Evolutionary conservation across 2,329 filamentous ascomycete species (phyloP).

Genomic region (Botrytis fabae): DNA sequence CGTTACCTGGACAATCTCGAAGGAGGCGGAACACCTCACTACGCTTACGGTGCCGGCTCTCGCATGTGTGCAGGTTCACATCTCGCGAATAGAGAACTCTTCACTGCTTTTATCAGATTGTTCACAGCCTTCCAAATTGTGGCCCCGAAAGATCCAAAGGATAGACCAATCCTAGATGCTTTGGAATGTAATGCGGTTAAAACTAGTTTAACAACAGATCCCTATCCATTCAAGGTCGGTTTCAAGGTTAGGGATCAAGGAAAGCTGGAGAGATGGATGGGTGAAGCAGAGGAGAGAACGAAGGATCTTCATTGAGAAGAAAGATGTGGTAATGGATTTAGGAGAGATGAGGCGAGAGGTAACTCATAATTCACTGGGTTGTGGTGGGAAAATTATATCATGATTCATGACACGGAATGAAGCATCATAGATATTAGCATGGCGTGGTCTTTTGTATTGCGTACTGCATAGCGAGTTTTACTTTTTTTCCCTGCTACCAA

Average conservation of each 20-base stretch:
- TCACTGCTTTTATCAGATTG: slow-evolving; percentile 58
- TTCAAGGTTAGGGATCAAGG: slow-evolving; percentile 51
- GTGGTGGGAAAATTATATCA: neutral
- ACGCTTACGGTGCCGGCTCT: slow-evolving; percentile 61
- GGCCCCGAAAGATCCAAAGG: slow-evolving; percentile 47
- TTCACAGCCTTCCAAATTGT: slow-evolving; percentile 59
- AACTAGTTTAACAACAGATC: slow-evolving; percentile 60
- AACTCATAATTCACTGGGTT: too few relatives aligned
- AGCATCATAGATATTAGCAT: neutral
- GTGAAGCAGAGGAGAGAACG: slow-evolving; percentile 42
- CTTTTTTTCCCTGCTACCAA: neutral
- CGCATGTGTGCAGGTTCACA: slow-evolving; percentile 65
- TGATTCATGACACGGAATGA: neutral
- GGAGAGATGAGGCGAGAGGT: neutral
- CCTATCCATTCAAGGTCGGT: slow-evolving; percentile 62
- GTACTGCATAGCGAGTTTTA: neutral
- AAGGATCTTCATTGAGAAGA: slow-evolving; percentile 23
- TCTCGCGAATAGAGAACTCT: slow-evolving; percentile 63
- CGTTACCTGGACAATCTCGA: slow-evolving; percentile 59
- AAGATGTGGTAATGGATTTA: neutral
- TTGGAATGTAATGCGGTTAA: slow-evolving; percentile 58
- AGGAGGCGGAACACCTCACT: slow-evolving; percentile 59
- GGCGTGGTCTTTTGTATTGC: neutral
- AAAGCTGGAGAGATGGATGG: slow-evolving; percentile 54
- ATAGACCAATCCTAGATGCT: slow-evolving; percentile 55